Evolutionary conservation across 192 early-diverging fungal genomes (phyloP).

Genomic region (Rhizophagus prolifer): DNA sequence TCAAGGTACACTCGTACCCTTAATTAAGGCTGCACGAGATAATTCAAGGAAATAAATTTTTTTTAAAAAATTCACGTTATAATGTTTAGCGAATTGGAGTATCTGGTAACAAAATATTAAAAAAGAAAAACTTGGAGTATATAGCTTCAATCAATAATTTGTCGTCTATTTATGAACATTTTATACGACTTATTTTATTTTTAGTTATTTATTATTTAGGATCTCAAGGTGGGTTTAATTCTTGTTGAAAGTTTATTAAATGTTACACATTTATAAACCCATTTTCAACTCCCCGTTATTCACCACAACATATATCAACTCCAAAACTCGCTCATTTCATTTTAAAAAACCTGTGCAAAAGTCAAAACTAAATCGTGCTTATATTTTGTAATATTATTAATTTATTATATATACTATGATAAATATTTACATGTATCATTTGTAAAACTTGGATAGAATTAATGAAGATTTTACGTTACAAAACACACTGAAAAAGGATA

Average conservation of each 20-base stretch:
- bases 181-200: background rate
- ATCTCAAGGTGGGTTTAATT: background rate
- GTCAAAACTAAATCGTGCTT: no score
- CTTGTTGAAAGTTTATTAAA: background rate
- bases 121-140: background rate
- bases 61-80: background rate
- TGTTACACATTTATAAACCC: no score
- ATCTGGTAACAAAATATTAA: background rate
- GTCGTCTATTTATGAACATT: background rate
- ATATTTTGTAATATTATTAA: no score
- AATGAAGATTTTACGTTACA: no score
- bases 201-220: background rate
- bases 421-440: no score
- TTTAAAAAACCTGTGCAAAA: background rate
- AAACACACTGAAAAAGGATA: no score
- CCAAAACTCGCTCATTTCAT: background rate
- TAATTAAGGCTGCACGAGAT: conserved; percentile 75
- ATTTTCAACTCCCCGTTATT: background rate
- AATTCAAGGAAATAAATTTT: conserved; percentile 35
- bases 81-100: background rate
- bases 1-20: conserved; percentile 73
- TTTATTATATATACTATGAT: no score
- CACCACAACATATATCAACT: background rate
- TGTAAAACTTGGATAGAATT: no score
- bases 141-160: background rate